These are phyloP conservation scores for Cucumis cinereus DNA, from an alignment of 306 rosid genomes.

Conservation along the genomic window DNA sequence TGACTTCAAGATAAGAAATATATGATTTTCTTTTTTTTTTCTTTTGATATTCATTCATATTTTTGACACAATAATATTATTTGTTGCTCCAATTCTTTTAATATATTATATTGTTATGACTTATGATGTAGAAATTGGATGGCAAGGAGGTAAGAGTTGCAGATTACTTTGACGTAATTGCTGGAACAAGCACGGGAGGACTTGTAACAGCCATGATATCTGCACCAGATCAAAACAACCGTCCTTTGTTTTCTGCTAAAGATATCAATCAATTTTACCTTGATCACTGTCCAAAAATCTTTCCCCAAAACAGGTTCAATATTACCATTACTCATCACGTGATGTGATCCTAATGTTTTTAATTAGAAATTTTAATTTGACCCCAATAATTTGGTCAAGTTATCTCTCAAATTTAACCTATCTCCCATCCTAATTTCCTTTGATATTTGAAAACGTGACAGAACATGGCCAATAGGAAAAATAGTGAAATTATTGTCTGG, in stretches of 20 bases:
- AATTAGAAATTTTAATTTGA: too few relatives aligned
- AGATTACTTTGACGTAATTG: not conserved
- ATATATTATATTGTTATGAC: too few relatives aligned
- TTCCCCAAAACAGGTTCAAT: constrained; percentile 29
- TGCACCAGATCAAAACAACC: not conserved
- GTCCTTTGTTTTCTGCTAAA: not conserved
- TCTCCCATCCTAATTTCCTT: not conserved
- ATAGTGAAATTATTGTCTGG: constrained; percentile 9
- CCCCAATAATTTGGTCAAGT: not conserved
- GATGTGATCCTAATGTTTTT: too few relatives aligned
- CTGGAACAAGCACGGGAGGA: not conserved
- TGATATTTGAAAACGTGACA: not conserved
- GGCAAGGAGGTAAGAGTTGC: not conserved
- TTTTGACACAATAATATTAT: too few relatives aligned
- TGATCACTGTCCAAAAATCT: constrained; percentile 25
- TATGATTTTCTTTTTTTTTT: too few relatives aligned
- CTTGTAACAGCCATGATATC: not conserved
- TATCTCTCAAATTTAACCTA: not conserved
- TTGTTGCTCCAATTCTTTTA: not conserved
- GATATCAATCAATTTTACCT: constrained; percentile 17
- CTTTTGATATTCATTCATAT: too few relatives aligned
- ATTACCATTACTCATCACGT: too few relatives aligned
- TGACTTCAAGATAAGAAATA: too few relatives aligned
- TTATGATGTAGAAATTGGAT: not conserved
- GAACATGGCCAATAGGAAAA: not conserved